Evolutionary conservation across 495 filamentous ascomycete genomes (phyloP), one percentile per base, ranked within the genome.

Genomic region (Hyaloscypha finlandica): DNA sequence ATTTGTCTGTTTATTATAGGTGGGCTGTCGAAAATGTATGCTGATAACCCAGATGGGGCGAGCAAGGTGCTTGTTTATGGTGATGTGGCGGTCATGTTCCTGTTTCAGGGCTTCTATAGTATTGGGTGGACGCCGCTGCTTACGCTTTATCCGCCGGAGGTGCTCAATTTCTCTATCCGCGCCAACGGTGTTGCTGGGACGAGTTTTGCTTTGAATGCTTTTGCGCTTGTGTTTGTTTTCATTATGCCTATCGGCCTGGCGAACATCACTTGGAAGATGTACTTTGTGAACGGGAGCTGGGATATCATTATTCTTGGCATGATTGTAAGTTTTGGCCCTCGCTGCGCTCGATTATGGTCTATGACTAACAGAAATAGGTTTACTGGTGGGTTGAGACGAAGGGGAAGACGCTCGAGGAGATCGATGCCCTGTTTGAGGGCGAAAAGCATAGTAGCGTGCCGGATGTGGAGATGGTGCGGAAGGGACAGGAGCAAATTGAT

Each of bases 401-500:
- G 35, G 72, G 72, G 3, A 66, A 65, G 39, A 66, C 70, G 30
- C 64, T 74, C n/a, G 72, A 74, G 45, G 69, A 74, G 59, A 66
- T 74, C 57, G 67, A 67, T 32, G 58, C 60, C 2, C 19, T 67
- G 11, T 74, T 74, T 59, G 69, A 72, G n/a, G 72, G 72, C 48
- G 63, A 65, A 30, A 69, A 69, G 31, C 67, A 69, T 29, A 66
- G 63, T n/a, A 53, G 37, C 35, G 67, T 69, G 8, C 67, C 67
- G 16, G 67, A 69, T 53, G 67, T 69, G 31, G 67, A 69, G 63
- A 51, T 31, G 60, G 92, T 87, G 4, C 88, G 86, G 67, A 95
- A 92, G 74, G 90, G 91, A 3, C 87, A 89, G 11, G 83, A 90
- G 8, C 81, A 96, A 2, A 92, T 96, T 71, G 90, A 93, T 74